phyloP scores from a whole-genome alignment of 495 filamentous ascomycete species.

The Pseudevernia furfuracea region DNA sequence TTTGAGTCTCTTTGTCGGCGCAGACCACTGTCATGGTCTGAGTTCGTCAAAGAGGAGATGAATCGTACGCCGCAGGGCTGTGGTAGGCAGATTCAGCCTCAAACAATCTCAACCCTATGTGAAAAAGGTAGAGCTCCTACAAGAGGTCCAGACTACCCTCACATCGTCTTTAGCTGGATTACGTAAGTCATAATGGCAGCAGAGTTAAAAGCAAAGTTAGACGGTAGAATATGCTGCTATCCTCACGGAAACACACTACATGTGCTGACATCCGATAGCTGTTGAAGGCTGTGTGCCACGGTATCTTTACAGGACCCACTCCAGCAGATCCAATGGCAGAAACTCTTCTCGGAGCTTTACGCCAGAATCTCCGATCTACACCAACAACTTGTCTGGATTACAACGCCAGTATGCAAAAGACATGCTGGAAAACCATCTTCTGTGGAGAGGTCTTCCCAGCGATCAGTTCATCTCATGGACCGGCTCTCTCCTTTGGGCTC shows the following conservation, averaged over 20 bases:
- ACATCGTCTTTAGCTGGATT: neutral
- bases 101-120: neutral
- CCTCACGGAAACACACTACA: neutral
- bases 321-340: neutral
- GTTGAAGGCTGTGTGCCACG: neutral
- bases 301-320: neutral
- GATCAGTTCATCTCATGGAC: slow-evolving; percentile 1
- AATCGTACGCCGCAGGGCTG: neutral
- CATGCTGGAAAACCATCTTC: neutral
- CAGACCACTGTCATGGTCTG: neutral
- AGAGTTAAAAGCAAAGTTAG: neutral
- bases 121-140: neutral
- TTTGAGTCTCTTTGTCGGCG: neutral
- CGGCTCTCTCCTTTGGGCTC: slow-evolving; percentile 1
- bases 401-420: neutral
- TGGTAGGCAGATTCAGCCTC: neutral
- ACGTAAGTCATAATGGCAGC: neutral
- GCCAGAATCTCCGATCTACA: neutral
- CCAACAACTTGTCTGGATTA: neutral
- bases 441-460: neutral
- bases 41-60: neutral
- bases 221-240: neutral
- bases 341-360: neutral
- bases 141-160: neutral
- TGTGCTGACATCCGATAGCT: neutral